A percentile compares a stretch with the other conserved stretches of the same genome.
Conservation (phyloP, 73 alveolate species). For the Tetrahymena borealis region DNA sequence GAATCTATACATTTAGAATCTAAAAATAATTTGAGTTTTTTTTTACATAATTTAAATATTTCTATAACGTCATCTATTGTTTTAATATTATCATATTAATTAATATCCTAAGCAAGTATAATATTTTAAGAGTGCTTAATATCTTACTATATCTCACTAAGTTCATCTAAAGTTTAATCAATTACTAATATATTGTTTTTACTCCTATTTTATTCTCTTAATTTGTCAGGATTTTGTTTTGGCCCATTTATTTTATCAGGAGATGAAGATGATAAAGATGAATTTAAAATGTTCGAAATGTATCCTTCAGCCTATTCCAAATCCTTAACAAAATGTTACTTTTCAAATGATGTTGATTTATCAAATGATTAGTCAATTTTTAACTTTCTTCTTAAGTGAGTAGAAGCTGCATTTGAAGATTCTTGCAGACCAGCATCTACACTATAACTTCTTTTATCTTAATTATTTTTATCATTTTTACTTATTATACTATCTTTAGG, state of each 20-base stretch:
- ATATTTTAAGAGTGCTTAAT: background rate
- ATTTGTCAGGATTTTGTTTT: no score
- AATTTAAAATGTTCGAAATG: background rate
- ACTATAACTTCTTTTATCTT: background rate
- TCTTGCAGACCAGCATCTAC: background rate
- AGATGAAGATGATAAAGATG: background rate
- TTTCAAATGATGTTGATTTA: background rate
- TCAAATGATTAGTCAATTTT: background rate
- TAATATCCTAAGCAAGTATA: background rate
- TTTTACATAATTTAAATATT: background rate
- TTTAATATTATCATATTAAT: no score
- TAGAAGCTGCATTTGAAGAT: background rate
- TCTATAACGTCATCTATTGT: background rate
- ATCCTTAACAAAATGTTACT: background rate
- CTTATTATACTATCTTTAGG: background rate
- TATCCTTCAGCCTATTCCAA: background rate
- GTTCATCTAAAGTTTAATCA: background rate
- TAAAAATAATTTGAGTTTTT: no score
- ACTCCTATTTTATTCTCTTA: no score
- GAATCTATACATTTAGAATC: no score
- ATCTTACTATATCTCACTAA: background rate
- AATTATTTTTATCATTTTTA: background rate
- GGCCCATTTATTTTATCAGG: background rate
- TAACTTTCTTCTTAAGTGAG: background rate
- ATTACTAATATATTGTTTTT: no score